Conservation (phyloP, 2,329 filamentous ascomycete genomes). For the Epicoccum nigrum region DNA sequence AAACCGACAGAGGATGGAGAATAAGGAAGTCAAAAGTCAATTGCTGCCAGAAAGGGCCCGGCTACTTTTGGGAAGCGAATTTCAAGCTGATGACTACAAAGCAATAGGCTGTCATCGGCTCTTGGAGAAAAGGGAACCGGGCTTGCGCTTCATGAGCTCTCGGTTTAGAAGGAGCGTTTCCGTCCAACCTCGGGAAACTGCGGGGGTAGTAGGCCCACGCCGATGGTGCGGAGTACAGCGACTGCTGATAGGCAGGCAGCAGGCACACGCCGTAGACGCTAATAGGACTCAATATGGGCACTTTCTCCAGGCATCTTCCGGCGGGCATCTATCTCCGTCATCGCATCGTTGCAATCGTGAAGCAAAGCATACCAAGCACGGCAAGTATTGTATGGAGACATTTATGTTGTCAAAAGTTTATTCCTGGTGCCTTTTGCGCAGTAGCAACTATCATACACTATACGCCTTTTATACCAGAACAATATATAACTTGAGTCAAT, state of each 20-base stretch:
- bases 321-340: slow-evolving; percentile 1
- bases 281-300: slow-evolving; percentile 8
- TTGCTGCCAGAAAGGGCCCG: slow-evolving; percentile 6
- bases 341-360: neutral
- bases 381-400: slow-evolving; percentile 9
- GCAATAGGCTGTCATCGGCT: slow-evolving; percentile 20
- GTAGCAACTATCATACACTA: slow-evolving; percentile 39
- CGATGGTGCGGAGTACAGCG: slow-evolving; percentile 8
- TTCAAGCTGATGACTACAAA: slow-evolving; percentile 4
- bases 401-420: slow-evolving; percentile 9
- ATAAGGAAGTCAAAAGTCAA: slow-evolving; percentile 5
- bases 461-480: slow-evolving; percentile 34
- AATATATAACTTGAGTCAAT: slow-evolving; percentile 35
- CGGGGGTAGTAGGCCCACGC: too few species aligned
- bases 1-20: slow-evolving; percentile 17
- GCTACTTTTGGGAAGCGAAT: slow-evolving; percentile 10
- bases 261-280: slow-evolving; percentile 11
- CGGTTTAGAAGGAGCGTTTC: slow-evolving; percentile 23
- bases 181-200: too few species aligned
- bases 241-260: slow-evolving; percentile 4
- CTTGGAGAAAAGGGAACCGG: slow-evolving; percentile 25
- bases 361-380: neutral
- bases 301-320: slow-evolving; percentile 2
- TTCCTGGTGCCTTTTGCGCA: slow-evolving; percentile 24
- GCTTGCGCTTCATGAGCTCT: slow-evolving; percentile 13